Percentiles rank a stretch among this genome's conserved stretches.
These are phyloP conservation scores for Xylaria sp. DNA, from an alignment of 2,329 filamentous ascomycete genomes.

Conservation along the genomic window DNA sequence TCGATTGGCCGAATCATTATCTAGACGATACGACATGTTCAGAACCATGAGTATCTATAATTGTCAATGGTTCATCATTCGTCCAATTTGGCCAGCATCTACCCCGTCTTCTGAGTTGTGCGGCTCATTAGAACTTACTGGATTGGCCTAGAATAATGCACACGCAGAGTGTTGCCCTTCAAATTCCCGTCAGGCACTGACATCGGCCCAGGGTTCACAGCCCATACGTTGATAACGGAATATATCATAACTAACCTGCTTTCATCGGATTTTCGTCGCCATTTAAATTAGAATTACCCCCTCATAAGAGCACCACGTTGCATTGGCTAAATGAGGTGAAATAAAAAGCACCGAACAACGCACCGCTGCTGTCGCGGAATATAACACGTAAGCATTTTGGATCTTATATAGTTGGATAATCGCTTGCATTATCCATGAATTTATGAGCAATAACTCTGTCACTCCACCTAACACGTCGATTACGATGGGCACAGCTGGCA, in stretches of 20 bases:
- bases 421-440: constrained; percentile 12
- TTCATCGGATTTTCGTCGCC: background rate
- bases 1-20: constrained; percentile 3
- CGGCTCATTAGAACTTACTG: constrained; percentile 17
- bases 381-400: constrained; percentile 31
- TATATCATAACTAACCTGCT: constrained; percentile 5
- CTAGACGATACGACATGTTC: background rate
- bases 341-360: constrained; percentile 24
- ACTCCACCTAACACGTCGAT: constrained; percentile 31
- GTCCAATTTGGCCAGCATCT: background rate
- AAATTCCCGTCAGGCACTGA: constrained; percentile 25
- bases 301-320: constrained; percentile 31
- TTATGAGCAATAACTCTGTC: background rate
- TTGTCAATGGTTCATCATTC: constrained; percentile 12
- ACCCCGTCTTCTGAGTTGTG: constrained; percentile 15
- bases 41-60: constrained; percentile 8
- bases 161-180: constrained; percentile 18
- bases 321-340: constrained; percentile 23
- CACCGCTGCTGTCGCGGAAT: constrained; percentile 19
- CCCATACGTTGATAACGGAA: constrained; percentile 1
- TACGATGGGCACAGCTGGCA: constrained; percentile 18
- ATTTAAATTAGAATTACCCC: constrained; percentile 1
- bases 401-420: constrained; percentile 18
- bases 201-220: background rate
- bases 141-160: constrained; percentile 12